Conservation (phyloP, 2,329 filamentous ascomycete species). For the Colletotrichum salicis region DNA sequence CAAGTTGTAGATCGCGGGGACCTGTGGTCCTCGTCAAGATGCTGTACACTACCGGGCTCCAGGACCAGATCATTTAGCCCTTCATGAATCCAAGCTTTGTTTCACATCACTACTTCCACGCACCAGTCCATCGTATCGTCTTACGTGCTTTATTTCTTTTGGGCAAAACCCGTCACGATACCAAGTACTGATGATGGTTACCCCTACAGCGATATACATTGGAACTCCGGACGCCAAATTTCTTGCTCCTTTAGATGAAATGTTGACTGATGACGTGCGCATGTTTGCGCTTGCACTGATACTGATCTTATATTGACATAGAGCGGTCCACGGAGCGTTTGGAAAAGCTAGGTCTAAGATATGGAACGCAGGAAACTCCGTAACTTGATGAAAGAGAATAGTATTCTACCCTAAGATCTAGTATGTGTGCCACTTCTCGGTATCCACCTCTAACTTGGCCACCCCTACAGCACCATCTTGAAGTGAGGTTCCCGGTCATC, state of each 20-base stretch:
- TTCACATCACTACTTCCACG: not conserved
- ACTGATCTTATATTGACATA: not conserved
- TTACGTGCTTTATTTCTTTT: not conserved
- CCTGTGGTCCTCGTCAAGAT: not conserved
- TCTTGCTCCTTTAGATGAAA: too few relatives aligned
- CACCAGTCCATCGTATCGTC: not conserved
- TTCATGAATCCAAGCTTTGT: not conserved
- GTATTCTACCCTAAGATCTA: not conserved
- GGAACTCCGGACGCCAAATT: too few relatives aligned
- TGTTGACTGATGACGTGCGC: too few relatives aligned
- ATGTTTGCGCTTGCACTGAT: not conserved
- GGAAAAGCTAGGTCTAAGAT: not conserved
- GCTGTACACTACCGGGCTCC: conserved; percentile 12
- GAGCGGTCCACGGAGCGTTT: not conserved
- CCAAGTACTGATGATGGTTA: not conserved
- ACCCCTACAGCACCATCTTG: conserved; percentile 63
- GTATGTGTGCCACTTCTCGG: not conserved
- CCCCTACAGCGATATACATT: not conserved
- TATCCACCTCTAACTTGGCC: not conserved
- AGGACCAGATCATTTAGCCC: not conserved
- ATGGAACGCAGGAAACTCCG: not conserved
- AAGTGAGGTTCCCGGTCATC: conserved; percentile 74
- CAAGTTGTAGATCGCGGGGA: conserved; percentile 17
- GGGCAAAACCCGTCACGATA: too few relatives aligned
- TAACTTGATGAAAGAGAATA: not conserved